Conservation (phyloP, 1,284 basidiomycete genomes). For the Cerrena zonata region DNA sequence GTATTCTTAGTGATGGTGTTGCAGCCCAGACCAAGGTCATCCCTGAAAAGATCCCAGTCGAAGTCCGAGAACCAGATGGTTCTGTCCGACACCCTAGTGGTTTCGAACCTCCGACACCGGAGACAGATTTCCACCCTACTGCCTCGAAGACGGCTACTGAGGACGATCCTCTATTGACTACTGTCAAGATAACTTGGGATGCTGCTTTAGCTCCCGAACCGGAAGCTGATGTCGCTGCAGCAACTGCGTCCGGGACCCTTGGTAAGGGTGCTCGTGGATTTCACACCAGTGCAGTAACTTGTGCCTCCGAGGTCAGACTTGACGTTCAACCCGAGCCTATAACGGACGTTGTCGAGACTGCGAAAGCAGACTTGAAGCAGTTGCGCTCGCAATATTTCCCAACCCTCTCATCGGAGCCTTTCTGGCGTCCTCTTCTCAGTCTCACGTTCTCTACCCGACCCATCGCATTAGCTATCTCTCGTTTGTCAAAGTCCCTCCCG, state of each 20-base stretch:
- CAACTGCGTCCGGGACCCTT: conserved; percentile 1
- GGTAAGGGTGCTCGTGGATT: conserved; percentile 14
- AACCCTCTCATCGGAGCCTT: conserved; percentile 26
- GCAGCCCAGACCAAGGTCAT: conserved; percentile 26
- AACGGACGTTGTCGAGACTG: not conserved
- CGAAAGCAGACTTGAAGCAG: not conserved
- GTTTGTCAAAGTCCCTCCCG: conserved; percentile 27
- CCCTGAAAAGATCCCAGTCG: conserved; percentile 32
- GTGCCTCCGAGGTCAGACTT: conserved; percentile 7
- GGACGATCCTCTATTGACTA: conserved; percentile 18
- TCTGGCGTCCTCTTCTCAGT: conserved; percentile 39
- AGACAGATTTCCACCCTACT: conserved; percentile 27
- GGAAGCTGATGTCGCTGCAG: conserved; percentile 2
- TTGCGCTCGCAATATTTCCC: conserved; percentile 24
- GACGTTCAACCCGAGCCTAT: not conserved
- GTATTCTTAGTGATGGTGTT: conserved; percentile 30
- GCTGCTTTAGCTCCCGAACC: conserved; percentile 15
- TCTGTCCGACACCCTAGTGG: conserved; percentile 28
- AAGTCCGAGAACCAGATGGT: conserved; percentile 26
- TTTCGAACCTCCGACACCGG: conserved; percentile 29
- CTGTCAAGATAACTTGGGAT: conserved; percentile 26
- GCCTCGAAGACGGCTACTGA: conserved; percentile 22
- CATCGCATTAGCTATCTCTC: conserved; percentile 32
- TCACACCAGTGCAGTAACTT: conserved; percentile 19
- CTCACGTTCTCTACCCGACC: conserved; percentile 40